A percentile compares a stretch with the other conserved stretches of the same genome.
phyloP scores from a whole-genome alignment of 1,139 yeast species.

The Sugiyamaella novakii region DNA sequence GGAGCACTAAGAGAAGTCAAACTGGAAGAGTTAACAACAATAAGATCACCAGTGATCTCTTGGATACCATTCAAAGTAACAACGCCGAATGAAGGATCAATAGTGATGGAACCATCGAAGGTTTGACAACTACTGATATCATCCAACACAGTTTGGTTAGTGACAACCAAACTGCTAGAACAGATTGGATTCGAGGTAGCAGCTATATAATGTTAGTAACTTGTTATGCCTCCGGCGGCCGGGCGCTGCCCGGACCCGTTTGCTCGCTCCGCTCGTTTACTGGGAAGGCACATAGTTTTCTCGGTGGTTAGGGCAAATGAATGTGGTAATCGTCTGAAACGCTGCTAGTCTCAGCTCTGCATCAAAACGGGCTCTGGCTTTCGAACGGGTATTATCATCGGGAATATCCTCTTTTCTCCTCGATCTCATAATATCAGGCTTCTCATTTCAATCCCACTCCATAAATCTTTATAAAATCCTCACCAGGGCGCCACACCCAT shows the following conservation, averaged over 20 bases:
- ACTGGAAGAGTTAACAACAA: conserved; percentile 62
- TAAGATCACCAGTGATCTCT: conserved; percentile 75
- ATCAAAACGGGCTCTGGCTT: too few relatives aligned
- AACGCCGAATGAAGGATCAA: conserved; percentile 55
- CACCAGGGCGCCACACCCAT: too few relatives aligned
- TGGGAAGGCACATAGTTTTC: not conserved
- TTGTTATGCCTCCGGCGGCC: conserved; percentile 11
- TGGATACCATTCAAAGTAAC: conserved; percentile 57
- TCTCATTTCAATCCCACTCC: too few relatives aligned
- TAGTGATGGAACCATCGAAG: conserved; percentile 74
- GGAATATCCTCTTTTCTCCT: too few relatives aligned
- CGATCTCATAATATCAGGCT: too few relatives aligned
- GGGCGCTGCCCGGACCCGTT: conserved; percentile 8
- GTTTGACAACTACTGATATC: conserved; percentile 72
- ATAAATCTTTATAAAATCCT: too few relatives aligned
- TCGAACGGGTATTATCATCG: too few relatives aligned
- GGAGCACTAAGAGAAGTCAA: conserved; percentile 75
- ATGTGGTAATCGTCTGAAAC: too few relatives aligned
- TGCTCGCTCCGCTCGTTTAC: not conserved
- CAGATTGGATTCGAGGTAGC: conserved; percentile 25
- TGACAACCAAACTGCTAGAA: conserved; percentile 39
- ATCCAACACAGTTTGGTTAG: conserved; percentile 79
- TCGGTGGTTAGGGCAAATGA: conserved; percentile 8
- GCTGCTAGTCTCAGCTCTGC: not conserved
- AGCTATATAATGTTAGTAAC: conserved; percentile 16